Percentiles rank a stretch among this genome's conserved stretches.
Conservation (phyloP, 495 filamentous ascomycete species). For the Aspergillus heteromorphus region DNA sequence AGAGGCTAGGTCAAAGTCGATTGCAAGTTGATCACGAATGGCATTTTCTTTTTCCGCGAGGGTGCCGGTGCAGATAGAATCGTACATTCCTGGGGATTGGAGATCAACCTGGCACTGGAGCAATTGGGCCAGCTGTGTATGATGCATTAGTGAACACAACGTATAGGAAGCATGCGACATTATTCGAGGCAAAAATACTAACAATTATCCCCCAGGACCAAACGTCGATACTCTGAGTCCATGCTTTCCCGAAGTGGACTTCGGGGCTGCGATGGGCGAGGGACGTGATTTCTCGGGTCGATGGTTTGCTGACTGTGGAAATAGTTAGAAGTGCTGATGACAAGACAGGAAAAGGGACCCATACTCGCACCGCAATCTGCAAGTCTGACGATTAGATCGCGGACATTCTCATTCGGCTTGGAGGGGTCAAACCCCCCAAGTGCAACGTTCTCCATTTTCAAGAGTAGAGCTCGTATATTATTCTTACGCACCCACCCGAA, state of each 20-base stretch:
- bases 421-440: background rate
- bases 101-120: background rate
- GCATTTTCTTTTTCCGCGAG: background rate
- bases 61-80: background rate
- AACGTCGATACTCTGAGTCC: background rate
- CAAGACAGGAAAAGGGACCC: background rate
- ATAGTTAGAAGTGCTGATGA: background rate
- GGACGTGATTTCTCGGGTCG: background rate
- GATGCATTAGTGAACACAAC: background rate
- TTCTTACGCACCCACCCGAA: too few species aligned
- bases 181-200: background rate
- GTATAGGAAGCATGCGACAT: too few species aligned
- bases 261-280: background rate
- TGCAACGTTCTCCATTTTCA: background rate
- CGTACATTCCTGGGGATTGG: background rate
- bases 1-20: background rate
- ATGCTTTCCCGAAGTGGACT: background rate
- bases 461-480: background rate
- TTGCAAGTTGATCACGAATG: background rate
- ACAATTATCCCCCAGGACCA: background rate
- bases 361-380: background rate
- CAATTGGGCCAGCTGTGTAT: background rate
- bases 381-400: background rate
- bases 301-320: background rate
- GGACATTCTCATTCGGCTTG: background rate